A percentile compares a stretch with the other conserved stretches of the same genome.
Conservation (phyloP, 1,284 basidiomycete genomes). For the Phenoliferia sp. region DNA sequence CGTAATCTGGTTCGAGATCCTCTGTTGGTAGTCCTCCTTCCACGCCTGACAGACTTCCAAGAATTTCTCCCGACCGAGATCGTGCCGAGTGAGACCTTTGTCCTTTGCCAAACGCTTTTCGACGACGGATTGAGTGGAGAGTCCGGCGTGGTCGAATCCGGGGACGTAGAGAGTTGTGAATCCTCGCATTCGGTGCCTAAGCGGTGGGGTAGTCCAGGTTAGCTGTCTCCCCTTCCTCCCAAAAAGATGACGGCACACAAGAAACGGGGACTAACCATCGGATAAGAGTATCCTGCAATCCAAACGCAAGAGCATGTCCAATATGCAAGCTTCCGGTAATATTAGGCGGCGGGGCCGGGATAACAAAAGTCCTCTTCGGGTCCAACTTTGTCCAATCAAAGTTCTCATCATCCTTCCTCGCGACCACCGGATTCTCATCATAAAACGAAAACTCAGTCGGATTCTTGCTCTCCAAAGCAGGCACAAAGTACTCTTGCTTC, state of each 20-base stretch:
- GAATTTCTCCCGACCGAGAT: slow-evolving; percentile 90
- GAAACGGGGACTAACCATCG: slow-evolving; percentile 60
- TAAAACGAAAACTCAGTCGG: slow-evolving; percentile 37
- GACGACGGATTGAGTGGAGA: slow-evolving; percentile 97
- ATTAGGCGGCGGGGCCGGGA: slow-evolving; percentile 94
- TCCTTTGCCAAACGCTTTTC: slow-evolving; percentile 86
- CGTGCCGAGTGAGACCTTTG: slow-evolving; percentile 79
- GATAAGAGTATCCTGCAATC: slow-evolving; percentile 84
- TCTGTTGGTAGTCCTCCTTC: slow-evolving; percentile 95
- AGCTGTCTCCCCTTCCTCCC: background rate
- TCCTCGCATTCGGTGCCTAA: slow-evolving; percentile 91
- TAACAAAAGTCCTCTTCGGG: slow-evolving; percentile 59
- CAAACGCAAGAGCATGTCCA: slow-evolving; percentile 88
- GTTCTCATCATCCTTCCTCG: slow-evolving; percentile 49
- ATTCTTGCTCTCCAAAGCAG: slow-evolving; percentile 49
- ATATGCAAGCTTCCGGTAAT: slow-evolving; percentile 96
- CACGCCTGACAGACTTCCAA: slow-evolving; percentile 89
- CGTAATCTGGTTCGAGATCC: slow-evolving; percentile 85
- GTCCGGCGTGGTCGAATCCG: slow-evolving; percentile 97
- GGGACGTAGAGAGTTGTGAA: slow-evolving; percentile 87
- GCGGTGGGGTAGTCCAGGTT: too few relatives aligned
- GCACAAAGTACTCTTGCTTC: slow-evolving; percentile 82
- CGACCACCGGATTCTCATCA: slow-evolving; percentile 33
- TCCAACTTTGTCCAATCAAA: slow-evolving; percentile 36
- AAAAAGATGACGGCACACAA: background rate